A percentile compares a stretch with the other conserved stretches of the same genome.
phyloP scores from a whole-genome alignment of 78 protist genomes.

The Salpingoeca rosetta region DNA sequence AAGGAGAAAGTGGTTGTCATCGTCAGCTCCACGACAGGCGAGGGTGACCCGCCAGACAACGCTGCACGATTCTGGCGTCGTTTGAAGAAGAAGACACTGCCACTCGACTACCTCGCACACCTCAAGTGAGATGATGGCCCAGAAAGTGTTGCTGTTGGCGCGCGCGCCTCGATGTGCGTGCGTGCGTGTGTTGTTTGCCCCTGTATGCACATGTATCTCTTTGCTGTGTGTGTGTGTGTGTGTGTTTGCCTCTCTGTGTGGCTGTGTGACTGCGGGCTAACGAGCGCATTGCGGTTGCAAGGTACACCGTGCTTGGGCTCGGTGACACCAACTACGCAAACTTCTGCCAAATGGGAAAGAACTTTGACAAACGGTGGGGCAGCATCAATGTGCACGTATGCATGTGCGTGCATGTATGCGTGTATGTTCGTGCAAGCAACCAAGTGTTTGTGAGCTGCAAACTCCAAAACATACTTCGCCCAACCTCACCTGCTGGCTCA shows the following conservation, averaged over 20 bases:
- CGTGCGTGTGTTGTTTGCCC: not conserved
- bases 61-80: constrained; percentile 34
- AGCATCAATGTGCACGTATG: constrained; percentile 30
- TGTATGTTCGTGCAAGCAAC: not conserved
- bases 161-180: not conserved
- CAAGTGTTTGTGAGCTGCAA: too few relatives aligned
- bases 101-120: not conserved
- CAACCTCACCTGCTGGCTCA: too few relatives aligned
- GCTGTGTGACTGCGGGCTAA: not conserved
- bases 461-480: too few relatives aligned
- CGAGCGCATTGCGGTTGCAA: too few relatives aligned
- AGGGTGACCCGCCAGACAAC: constrained; percentile 55
- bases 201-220: not conserved
- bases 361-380: constrained; percentile 17
- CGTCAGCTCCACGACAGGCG: constrained; percentile 47
- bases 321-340: constrained; percentile 58
- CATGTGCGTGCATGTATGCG: not conserved
- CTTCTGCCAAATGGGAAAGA: constrained; percentile 40
- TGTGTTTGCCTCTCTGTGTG: not conserved
- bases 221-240: not conserved
- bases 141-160: too few relatives aligned
- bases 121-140: not conserved
- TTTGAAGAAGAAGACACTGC: constrained; percentile 4
- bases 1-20: constrained; percentile 17
- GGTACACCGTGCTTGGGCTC: constrained; percentile 40